Evolutionary conservation across 169 alveolate genomes (phyloP).

Genomic region (Prorocentrum cordatum): DNA sequence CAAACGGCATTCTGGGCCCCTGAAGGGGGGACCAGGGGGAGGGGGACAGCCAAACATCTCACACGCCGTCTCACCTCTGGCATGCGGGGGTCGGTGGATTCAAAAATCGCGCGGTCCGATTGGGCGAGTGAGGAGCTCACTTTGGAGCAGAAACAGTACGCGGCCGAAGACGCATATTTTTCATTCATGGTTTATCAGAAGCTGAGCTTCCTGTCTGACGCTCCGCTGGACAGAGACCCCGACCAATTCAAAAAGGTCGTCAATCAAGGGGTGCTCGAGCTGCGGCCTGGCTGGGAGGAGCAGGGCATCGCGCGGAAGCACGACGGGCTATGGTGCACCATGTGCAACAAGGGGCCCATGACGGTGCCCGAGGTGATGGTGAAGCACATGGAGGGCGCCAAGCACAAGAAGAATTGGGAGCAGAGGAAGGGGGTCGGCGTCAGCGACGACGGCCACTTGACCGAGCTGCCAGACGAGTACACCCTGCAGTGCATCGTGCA

Average conservation of each 20-base stretch:
- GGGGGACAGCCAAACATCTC: neutral
- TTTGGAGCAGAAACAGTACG: neutral
- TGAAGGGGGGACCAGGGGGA: neutral
- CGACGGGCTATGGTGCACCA: constrained; percentile 12
- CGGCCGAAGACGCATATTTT: constrained; percentile 47
- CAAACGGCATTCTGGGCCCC: neutral
- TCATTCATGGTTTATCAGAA: neutral
- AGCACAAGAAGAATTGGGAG: neutral
- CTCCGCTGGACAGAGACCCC: too few species aligned
- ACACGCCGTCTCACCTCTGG: neutral
- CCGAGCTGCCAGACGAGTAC: neutral
- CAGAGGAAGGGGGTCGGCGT: neutral
- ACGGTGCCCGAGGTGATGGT: neutral
- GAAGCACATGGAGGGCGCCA: neutral
- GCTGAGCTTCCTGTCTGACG: neutral
- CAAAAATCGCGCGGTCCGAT: constrained; percentile 13
- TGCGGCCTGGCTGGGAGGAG: constrained; percentile 14
- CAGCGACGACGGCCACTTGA: neutral
- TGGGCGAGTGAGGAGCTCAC: neutral
- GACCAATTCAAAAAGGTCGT: too few species aligned
- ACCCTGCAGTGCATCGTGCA: neutral
- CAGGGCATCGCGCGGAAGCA: constrained; percentile 2
- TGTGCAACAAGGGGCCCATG: constrained; percentile 40
- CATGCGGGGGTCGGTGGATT: neutral
- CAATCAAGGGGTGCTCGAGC: neutral